phyloP scores from a whole-genome alignment of 768 basidiomycete species.

The Sutorius australiensis region DNA sequence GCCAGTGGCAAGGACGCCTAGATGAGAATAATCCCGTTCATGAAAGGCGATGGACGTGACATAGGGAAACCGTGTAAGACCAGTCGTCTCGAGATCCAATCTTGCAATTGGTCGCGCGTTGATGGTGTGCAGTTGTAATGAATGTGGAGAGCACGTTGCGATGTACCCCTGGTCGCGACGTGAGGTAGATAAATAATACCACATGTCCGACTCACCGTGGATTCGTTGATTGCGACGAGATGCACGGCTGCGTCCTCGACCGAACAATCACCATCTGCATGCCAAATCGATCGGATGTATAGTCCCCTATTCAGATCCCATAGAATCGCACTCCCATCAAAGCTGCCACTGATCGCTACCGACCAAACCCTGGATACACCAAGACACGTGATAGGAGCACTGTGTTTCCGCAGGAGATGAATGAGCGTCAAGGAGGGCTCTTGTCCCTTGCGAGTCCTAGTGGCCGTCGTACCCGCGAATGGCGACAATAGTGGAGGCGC shows the following conservation, averaged over 20 bases:
- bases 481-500: conserved; percentile 15
- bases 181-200: background rate
- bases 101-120: conserved; percentile 77
- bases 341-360: conserved; percentile 74
- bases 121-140: conserved; percentile 79
- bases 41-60: conserved; percentile 83
- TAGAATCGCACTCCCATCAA: conserved; percentile 79
- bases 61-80: conserved; percentile 40
- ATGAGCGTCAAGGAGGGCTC: conserved; percentile 42
- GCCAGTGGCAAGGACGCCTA: conserved; percentile 79
- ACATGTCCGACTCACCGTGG: conserved; percentile 55
- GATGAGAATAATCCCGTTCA: conserved; percentile 79
- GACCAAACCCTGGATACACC: conserved; percentile 81
- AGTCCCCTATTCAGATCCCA: conserved; percentile 88
- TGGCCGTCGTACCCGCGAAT: conserved; percentile 16
- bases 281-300: conserved; percentile 80
- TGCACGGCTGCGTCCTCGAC: conserved; percentile 46
- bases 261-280: conserved; percentile 34
- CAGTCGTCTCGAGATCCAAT: conserved; percentile 52
- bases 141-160: conserved; percentile 71
- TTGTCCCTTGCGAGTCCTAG: conserved; percentile 19
- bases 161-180: conserved; percentile 68
- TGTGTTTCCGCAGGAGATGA: conserved; percentile 80
- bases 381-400: conserved; percentile 61
- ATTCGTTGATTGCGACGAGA: conserved; percentile 77